Evolutionary conservation across 148 eudicot species (phyloP), one percentile per base, ranked within the genome.

Genomic region (Talinum fruticosum): DNA sequence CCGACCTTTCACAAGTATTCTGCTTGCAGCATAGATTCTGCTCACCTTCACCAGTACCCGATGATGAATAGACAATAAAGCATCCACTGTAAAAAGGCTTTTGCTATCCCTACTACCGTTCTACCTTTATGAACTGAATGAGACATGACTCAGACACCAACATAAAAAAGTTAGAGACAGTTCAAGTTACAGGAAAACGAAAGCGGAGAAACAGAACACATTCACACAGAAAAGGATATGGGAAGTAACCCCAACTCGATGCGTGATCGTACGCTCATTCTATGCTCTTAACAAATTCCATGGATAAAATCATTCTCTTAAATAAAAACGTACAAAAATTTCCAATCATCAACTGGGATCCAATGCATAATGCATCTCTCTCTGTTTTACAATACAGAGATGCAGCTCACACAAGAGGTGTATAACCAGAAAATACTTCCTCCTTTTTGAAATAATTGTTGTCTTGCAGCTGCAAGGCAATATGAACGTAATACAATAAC

Each of bases 11-110:
- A 23, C 78, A 78, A 78, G 82, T 79, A 85, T 82, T 85, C 86
- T 79, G 35, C 51, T 78, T 72, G 83, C 83, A 79, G 88, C 87
- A 88, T 88, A 84, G 57, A 80, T 86, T 82, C 87, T 78, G 61
- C 87, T 84, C 87, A 88, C 79, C 77, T 80, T 78, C 81, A 77
- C 72, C 66, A 82, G 84, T 84, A 83, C 84, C 81, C 66, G 75
- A 71, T 76, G 75, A 71, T 76, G 75, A 71, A 70, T 54, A 81
- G 72, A 81, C 84, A 76, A 78, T 80, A 74, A 75, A 71, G 83
- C 90, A 83, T 82, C 84, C 74, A 47, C 79, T 73, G 49, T 62
- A 68, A 74, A 59, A 33, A 37, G 79, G 73, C 77, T 78, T 77
- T 76, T 75, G 69, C 51, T 79, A 62, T 79, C 64, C 83, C 82